Base-by-base conservation (phyloP, 164 flowering plant genomes). In the Tinospora cordifolia region DNA sequence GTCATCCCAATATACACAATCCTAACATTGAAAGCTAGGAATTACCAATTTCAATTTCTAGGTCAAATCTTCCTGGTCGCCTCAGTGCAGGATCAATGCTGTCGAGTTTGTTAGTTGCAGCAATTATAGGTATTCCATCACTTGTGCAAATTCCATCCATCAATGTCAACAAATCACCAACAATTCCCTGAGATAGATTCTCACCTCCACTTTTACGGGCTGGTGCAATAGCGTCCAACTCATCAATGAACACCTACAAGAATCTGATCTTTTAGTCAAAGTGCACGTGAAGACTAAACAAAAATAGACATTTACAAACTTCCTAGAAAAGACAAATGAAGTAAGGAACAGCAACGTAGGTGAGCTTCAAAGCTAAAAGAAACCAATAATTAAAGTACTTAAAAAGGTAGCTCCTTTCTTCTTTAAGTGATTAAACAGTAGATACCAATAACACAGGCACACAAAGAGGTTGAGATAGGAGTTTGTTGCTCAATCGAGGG, bases 161-260 rank as follows among this genome's bases (percentile, higher is more conserved):
- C 80, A 92, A 81, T 75, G 82, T 87, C 76, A 92, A 82, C 74
- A 95, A 82, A 62, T 98, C 87, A 30, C 90, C 92, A 73, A 92
- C 94, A 84, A 95, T 86, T 79, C 98, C 86, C 64, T 85, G 90
- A 71, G 98, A 92, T 34, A 92, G 82, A 46, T 84, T 92, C 74
- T 91, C 96, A 75, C 96, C 85, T 63, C 93, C 98, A 73, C 87
- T 90, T 75, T 84, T 90, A 39, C 97, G 85, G 66, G 94, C 89
- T 67, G 98, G 99, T 30, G 97, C 98, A 78, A 95, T 88, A n/a
- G 98, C 92, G 87, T 95, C 96, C 80, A 95, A 78, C 76, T 95
- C 97, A 81, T 95, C 98, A 63, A 95, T 89, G 85, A 95, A 95
- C n/a, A 95, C 89, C 99, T 92, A 65, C 0, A 39, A 70, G 68